Evolutionary conservation across 495 filamentous ascomycete genomes (phyloP).

Genomic region (Xylaria nigripes): DNA sequence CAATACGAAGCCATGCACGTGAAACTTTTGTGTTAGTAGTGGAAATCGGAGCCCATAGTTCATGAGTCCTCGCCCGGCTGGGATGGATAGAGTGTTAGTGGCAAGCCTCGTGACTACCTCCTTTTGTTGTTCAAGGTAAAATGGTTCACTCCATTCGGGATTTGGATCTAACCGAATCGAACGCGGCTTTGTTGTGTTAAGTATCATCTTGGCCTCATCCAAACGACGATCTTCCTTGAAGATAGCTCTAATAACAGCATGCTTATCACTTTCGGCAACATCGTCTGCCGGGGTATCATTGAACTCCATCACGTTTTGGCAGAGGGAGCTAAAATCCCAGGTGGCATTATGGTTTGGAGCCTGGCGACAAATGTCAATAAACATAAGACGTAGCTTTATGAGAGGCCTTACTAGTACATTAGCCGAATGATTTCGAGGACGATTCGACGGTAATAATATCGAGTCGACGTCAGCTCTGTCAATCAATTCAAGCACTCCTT

Average conservation of each 20-base stretch:
- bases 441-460: slow-evolving; percentile 45
- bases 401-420: slow-evolving; percentile 23
- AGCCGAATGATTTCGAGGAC: slow-evolving; percentile 30
- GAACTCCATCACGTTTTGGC: slow-evolving; percentile 34
- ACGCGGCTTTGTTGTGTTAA: slow-evolving; percentile 69
- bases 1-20: slow-evolving; percentile 77
- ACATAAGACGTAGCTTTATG: background rate
- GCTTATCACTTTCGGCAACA: slow-evolving; percentile 61
- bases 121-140: slow-evolving; percentile 90
- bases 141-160: slow-evolving; percentile 71
- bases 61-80: slow-evolving; percentile 73
- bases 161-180: slow-evolving; percentile 68
- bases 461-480: slow-evolving; percentile 72
- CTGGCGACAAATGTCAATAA: slow-evolving; percentile 22
- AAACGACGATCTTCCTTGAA: slow-evolving; percentile 88
- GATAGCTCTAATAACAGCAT: slow-evolving; percentile 69
- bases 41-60: slow-evolving; percentile 77
- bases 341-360: slow-evolving; percentile 55
- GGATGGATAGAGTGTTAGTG: slow-evolving; percentile 77
- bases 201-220: slow-evolving; percentile 65
- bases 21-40: slow-evolving; percentile 81
- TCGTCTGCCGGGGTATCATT: slow-evolving; percentile 35
- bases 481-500: slow-evolving; percentile 62
- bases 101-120: slow-evolving; percentile 76
- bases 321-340: slow-evolving; percentile 65